Evolutionary conservation across 2,329 filamentous ascomycete genomes (phyloP).

Genomic region (Xylaria sp.): DNA sequence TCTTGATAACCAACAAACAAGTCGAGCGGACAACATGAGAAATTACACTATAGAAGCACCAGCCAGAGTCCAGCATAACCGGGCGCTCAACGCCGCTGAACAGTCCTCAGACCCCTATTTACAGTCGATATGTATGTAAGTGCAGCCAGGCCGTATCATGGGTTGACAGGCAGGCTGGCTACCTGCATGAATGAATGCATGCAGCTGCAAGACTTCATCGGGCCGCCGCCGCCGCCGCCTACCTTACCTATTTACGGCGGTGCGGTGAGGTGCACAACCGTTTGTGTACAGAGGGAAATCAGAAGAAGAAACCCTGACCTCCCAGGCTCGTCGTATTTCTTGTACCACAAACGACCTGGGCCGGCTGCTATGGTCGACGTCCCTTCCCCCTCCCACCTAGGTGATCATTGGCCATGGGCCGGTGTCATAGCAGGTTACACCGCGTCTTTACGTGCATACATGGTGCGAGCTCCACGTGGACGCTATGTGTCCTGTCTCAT

Average conservation of each 20-base stretch:
- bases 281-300: not conserved
- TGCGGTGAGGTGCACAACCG: constrained; percentile 12
- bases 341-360: not conserved
- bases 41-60: not conserved
- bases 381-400: not conserved
- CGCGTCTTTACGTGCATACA: constrained; percentile 27
- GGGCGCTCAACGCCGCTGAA: too few relatives aligned
- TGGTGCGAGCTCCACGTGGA: constrained; percentile 35
- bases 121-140: not conserved
- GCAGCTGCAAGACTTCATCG: constrained; percentile 30
- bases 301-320: constrained; percentile 10
- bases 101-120: too few relatives aligned
- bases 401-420: not conserved
- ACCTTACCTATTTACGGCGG: not conserved
- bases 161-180: too few relatives aligned
- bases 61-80: not conserved
- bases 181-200: not conserved
- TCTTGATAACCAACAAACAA: constrained; percentile 3
- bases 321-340: constrained; percentile 1
- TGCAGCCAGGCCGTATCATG: not conserved
- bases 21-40: not conserved
- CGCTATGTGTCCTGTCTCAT: constrained; percentile 5
- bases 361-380: too few relatives aligned
- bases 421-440: constrained; percentile 32
- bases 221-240: constrained; percentile 14